Evolutionary conservation across 192 early-diverging fungal species (phyloP).

Genomic region (Mycoemilia scoparia): DNA sequence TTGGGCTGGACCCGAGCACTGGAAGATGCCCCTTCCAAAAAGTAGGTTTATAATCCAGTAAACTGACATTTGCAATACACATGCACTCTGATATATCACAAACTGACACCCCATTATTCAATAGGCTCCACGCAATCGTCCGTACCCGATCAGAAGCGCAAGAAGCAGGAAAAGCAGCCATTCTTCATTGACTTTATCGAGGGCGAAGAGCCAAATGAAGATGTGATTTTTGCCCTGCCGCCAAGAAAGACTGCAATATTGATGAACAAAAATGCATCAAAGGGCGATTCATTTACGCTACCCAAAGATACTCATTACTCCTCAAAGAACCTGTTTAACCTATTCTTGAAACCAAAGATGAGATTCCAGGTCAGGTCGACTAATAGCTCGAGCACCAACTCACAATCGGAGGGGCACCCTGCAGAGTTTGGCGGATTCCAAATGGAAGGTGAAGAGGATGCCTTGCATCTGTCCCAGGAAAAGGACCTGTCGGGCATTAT

Average conservation of each 20-base stretch:
- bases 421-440: slow-evolving; percentile 23
- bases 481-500: slow-evolving; percentile 11
- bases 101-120: too few species aligned
- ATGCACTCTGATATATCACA: too few species aligned
- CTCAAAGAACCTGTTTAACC: slow-evolving; percentile 39
- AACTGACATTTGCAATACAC: too few species aligned
- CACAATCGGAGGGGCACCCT: too few species aligned
- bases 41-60: too few species aligned
- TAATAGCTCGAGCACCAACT: too few species aligned
- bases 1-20: slow-evolving; percentile 92
- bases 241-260: slow-evolving; percentile 23
- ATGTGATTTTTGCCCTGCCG: slow-evolving; percentile 51
- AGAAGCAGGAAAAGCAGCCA: slow-evolving; percentile 26
- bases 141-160: slow-evolving; percentile 20
- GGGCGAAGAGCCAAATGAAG: slow-evolving; percentile 36
- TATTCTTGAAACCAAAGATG: slow-evolving; percentile 32
- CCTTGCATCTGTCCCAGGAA: too few species aligned
- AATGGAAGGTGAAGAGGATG: slow-evolving; percentile 16
- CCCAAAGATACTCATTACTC: slow-evolving; percentile 72
- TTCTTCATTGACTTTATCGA: slow-evolving; percentile 44
- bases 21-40: slow-evolving; percentile 44
- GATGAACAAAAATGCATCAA: slow-evolving; percentile 33
- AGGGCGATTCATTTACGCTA: slow-evolving; percentile 42
- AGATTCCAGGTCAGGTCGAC: slow-evolving; percentile 30
- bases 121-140: too few species aligned